phyloP scores from a whole-genome alignment of 2,329 filamentous ascomycete genomes.

The Rachicladosporium sp. region DNA sequence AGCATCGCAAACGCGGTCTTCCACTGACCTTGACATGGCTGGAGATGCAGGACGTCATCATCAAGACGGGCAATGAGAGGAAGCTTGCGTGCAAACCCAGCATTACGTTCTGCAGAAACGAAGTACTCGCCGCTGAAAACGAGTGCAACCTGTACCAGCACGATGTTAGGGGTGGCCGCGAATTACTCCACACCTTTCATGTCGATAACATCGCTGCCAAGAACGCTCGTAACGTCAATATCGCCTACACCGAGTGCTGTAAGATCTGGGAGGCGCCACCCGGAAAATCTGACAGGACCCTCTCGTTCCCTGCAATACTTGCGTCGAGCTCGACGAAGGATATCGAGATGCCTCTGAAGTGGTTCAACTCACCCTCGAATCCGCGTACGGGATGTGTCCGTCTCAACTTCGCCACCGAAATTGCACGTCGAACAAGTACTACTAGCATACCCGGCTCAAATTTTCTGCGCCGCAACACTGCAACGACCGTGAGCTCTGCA shows the following conservation, averaged over 20 bases:
- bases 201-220: slow-evolving; percentile 4
- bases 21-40: slow-evolving; percentile 4
- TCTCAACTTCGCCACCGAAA: slow-evolving; percentile 2
- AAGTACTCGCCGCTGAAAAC: not conserved
- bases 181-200: slow-evolving; percentile 3
- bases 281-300: slow-evolving; percentile 2
- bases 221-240: not conserved
- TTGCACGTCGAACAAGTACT: not conserved
- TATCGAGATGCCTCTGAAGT: slow-evolving; percentile 5
- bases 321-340: slow-evolving; percentile 2
- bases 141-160: slow-evolving; percentile 3
- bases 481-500: not conserved
- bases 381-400: not conserved
- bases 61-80: slow-evolving; percentile 2
- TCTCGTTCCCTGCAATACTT: slow-evolving; percentile 5
- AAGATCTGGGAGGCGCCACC: slow-evolving; percentile 5
- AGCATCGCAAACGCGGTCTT: slow-evolving; percentile 2
- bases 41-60: slow-evolving; percentile 4
- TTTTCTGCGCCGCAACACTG: not conserved
- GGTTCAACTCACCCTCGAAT: slow-evolving; percentile 2
- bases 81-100: slow-evolving; percentile 3
- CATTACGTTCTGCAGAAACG: slow-evolving; percentile 1
- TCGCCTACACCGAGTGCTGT: slow-evolving; percentile 4
- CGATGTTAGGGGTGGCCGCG: slow-evolving; percentile 2
- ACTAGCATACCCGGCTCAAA: not conserved